These are phyloP conservation scores for Clonostachys solani DNA, from an alignment of 2,329 filamentous ascomycete genomes.

Conservation along the genomic window DNA sequence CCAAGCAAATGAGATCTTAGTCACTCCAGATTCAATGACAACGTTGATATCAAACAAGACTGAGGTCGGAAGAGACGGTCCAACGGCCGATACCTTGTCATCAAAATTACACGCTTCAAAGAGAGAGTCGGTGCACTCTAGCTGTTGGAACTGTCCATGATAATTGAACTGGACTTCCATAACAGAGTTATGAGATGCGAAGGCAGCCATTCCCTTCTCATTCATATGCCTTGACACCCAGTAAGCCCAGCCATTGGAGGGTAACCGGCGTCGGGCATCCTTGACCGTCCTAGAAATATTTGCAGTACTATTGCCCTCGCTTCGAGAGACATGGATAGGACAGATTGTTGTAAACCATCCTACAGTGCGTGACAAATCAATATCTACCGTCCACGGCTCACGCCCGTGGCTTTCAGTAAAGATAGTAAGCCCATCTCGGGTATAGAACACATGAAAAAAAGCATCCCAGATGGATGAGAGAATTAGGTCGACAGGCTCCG, in stretches of 20 bases:
- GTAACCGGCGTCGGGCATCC: constrained; percentile 8
- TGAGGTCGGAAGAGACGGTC: constrained; percentile 1
- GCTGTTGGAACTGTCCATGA: constrained; percentile 22
- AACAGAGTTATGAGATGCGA: constrained; percentile 2
- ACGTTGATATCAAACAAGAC: constrained; percentile 36
- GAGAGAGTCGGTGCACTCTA: constrained; percentile 9
- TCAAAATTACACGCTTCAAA: constrained; percentile 1
- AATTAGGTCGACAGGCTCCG: constrained; percentile 25
- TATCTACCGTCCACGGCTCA: constrained; percentile 19
- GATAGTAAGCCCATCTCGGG: constrained; percentile 17
- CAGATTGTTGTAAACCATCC: constrained; percentile 32
- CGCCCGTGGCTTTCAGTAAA: constrained; percentile 29
- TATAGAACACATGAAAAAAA: constrained; percentile 19
- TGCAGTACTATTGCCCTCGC: neutral
- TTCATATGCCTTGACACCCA: constrained; percentile 12
- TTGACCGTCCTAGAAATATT: constrained; percentile 8
- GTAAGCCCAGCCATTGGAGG: constrained; percentile 12
- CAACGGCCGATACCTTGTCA: constrained; percentile 3
- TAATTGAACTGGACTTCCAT: constrained; percentile 48
- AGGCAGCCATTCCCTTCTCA: constrained; percentile 13
- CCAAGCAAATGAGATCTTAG: constrained; percentile 38
- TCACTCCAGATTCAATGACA: constrained; percentile 35
- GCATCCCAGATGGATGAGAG: constrained; percentile 19
- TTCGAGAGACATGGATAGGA: constrained; percentile 14
- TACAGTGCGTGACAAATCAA: constrained; percentile 27